Evolutionary conservation across 495 filamentous ascomycete species (phyloP).

Genomic region (Penicillium malachiteum): DNA sequence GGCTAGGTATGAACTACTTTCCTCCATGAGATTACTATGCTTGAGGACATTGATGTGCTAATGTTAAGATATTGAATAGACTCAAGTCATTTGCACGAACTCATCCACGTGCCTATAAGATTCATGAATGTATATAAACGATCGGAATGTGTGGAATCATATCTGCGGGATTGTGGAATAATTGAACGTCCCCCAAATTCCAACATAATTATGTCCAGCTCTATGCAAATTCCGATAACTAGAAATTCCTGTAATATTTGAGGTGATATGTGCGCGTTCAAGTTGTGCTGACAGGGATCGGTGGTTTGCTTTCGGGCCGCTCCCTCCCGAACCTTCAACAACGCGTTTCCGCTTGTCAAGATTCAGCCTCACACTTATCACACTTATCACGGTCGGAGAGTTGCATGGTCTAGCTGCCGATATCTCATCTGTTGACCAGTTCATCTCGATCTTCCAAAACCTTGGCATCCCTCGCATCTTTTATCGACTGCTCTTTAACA

Average conservation of each 20-base stretch:
- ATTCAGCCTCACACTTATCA: no score
- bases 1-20: not conserved
- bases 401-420: no score
- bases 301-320: not conserved
- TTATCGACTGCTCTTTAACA: no score
- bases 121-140: conserved; percentile 6
- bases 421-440: no score
- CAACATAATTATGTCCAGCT: not conserved
- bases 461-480: no score
- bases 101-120: not conserved
- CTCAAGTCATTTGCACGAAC: not conserved
- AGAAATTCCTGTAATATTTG: not conserved
- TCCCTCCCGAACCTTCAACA: not conserved
- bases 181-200: no score
- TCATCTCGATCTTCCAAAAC: no score
- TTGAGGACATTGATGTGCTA: not conserved
- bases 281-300: not conserved
- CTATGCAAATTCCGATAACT: no score
- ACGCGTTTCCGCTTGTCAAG: no score
- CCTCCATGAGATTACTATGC: not conserved
- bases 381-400: no score
- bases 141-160: not conserved
- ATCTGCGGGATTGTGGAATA: not conserved
- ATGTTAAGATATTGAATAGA: not conserved
- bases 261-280: not conserved